Base-by-base conservation (phyloP, 352 stramenopile genomes). In the Phytophthora multivora region DNA sequence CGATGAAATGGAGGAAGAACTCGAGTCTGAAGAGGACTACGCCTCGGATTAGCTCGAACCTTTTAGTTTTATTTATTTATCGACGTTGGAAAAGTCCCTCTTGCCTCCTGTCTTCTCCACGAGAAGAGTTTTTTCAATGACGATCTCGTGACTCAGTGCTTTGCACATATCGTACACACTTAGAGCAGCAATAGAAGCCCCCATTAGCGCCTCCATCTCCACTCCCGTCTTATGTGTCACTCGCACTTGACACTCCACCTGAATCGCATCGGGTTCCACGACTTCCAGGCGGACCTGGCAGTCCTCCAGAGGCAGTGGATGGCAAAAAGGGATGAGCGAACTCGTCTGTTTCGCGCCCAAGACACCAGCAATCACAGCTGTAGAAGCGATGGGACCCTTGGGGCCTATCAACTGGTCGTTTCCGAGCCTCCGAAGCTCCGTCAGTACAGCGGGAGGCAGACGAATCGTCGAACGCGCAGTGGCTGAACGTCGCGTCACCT, bases 151-250 rank as follows among this genome's bases (percentile, higher is more conserved):
- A 62, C 91, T 98, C 38, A 99, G 66, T 16, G 95, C 97, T 75
- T 99, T 99, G 70, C 95, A 96, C 97, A 99, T 99, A 80, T 99
- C 97, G 77, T 99, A 99, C 23, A 99, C 94, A 35, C 90, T 98
- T 1, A 99, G 77, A 41, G 97, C 96, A 4, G 97, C 97, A 16
- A 98, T 74, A 11, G 83, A 96, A 21, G 90, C 95, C 25, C 96
- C 97, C 15, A 89, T 98, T 30, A 99, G 80, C 36, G 97, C 96
- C 69, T 98, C 90, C 92, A 98, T 98, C 75, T 98, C 94, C 8
- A 98, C 93, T 42, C 95, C 95, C 0, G 96, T 98, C 68, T 96
- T 96, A 71, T 98, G 90, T 15, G 90, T 97, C 39, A 98, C 92
- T 28, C 76, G 72, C 59, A 96, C 96, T 18, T 84, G 79, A 62